Evolutionary conservation across 2,329 filamentous ascomycete species (phyloP).

Genomic region (Fusarium sp.): DNA sequence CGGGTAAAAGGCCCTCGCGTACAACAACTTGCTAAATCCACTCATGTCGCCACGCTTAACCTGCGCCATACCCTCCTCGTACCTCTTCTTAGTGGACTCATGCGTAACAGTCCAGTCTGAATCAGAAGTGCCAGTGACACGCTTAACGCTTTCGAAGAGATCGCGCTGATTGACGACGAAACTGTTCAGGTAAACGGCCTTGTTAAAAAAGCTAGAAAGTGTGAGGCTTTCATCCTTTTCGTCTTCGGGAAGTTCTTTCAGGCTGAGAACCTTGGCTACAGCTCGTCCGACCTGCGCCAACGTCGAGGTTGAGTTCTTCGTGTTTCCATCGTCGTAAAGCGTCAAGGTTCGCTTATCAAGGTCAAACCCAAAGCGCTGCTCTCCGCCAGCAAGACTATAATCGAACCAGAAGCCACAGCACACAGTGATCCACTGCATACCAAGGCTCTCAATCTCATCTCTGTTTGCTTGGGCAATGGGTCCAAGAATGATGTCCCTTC

Average conservation of each 20-base stretch:
- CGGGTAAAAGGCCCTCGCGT: constrained; percentile 62
- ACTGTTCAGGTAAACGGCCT: constrained; percentile 61
- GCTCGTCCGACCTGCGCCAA: constrained; percentile 65
- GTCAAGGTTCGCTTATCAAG: constrained; percentile 54
- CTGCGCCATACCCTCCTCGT: constrained; percentile 55
- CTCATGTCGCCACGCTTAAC: constrained; percentile 54
- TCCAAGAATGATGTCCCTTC: constrained; percentile 42
- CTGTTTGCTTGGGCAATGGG: constrained; percentile 35
- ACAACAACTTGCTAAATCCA: constrained; percentile 62
- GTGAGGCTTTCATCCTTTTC: constrained; percentile 42
- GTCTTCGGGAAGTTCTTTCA: constrained; percentile 56
- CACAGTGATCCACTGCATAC: constrained; percentile 58
- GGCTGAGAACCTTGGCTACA: constrained; percentile 60
- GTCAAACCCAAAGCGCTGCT: constrained; percentile 60
- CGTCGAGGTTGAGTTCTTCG: constrained; percentile 55
- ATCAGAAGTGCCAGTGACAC: constrained; percentile 66
- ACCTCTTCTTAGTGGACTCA: constrained; percentile 59
- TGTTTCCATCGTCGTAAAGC: constrained; percentile 61
- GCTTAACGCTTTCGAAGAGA: constrained; percentile 69
- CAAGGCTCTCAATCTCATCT: constrained; percentile 54
- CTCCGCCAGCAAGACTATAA: constrained; percentile 56
- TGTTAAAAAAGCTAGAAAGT: constrained; percentile 57
- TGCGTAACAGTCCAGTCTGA: constrained; percentile 68
- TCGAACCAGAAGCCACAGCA: constrained; percentile 68
- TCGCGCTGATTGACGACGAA: constrained; percentile 70